Evolutionary conservation across 495 filamentous ascomycete species (phyloP), one percentile per base, ranked within the genome.

Genomic region (Hypomontagnella monticulosa): DNA sequence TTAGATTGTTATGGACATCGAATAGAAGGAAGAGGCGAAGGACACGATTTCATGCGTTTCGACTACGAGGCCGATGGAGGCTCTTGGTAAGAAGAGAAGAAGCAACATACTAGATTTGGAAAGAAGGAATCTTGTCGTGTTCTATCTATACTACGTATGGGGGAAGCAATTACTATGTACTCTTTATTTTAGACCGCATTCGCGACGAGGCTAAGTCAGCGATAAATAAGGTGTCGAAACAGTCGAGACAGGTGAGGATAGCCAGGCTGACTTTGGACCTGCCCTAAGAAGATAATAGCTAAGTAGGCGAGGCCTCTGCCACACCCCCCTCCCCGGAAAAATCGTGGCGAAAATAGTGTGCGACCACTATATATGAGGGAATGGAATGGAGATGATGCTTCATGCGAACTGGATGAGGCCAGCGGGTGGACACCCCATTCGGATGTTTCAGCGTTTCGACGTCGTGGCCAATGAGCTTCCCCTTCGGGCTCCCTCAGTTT

Each of bases 401-500:
- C 32, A 69, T 63, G 66, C 60, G 66, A 55, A 20, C 53, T 2
- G 23, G 27, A 33, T 20, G 51, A 61, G 38, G 44, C 27, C 18
- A 11, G 50, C 41, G 8, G 10, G 58, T 42, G 47, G 37, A 52
- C 14, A 30, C 50, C 38, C 19, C 19, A 41, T 61, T 15, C 46
- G 38, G 46, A 60, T 70, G 66, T 70, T 70, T 70, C 66, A 66
- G 43, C 52, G 66, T 69, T 69, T 69, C 66, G 32, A 69, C 12
- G 11, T 54, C 34, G 4, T 16, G 38, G 36, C 66, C 66, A 70
- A 70, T 70, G 15, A 47, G 49, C 20, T 15, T 23, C 6, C 16
- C 11, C 5, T 4, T 27, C 34, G 19, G 63, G 54, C 62, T 66
- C 55, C 62, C 62, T 66, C 55, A 66, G 30, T 49, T n/a, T n/a